Percentiles rank a stretch among this genome's conserved stretches.
phyloP scores from a whole-genome alignment of 140 eudicot species.

The Oenanthe javanica region DNA sequence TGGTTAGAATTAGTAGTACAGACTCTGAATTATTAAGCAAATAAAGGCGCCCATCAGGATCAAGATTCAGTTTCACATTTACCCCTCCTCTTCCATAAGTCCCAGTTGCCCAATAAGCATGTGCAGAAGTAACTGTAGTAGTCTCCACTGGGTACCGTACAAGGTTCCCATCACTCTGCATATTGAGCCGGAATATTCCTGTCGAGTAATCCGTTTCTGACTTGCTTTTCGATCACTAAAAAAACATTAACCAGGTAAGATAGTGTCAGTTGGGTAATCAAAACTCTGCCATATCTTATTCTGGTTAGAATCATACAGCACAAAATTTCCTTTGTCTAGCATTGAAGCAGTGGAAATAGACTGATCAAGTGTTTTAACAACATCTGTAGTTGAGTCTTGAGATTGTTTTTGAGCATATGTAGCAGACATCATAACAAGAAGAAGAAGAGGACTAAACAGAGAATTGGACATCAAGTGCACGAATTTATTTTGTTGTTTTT shows the following conservation, averaged over 20 bases:
- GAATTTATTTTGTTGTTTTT: no score
- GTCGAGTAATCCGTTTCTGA: constrained; percentile 21
- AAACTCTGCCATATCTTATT: constrained; percentile 44
- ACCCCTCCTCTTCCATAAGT: no score
- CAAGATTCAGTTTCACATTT: no score
- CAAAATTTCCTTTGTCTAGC: constrained; percentile 46
- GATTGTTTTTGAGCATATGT: neutral
- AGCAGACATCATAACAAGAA: neutral
- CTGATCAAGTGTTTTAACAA: no score
- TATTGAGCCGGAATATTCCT: constrained; percentile 25
- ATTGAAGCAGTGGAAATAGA: constrained; percentile 28
- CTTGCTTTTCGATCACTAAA: neutral
- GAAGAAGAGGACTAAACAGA: neutral
- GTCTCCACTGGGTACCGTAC: constrained; percentile 23
- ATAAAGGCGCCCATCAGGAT: no score
- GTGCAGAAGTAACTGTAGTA: no score
- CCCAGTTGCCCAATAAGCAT: no score
- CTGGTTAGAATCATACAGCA: constrained; percentile 25
- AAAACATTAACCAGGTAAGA: constrained; percentile 40
- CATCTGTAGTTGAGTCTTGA: no score
- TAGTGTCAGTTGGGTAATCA: constrained; percentile 34
- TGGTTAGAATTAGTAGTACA: no score
- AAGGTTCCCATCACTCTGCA: constrained; percentile 39
- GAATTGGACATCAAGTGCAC: neutral
- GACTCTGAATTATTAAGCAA: no score